Percentiles rank a stretch among this genome's conserved stretches.
These are phyloP conservation scores for Alternaria novae-zelandiae DNA, from an alignment of 2,329 filamentous ascomycete genomes.

Conservation along the genomic window DNA sequence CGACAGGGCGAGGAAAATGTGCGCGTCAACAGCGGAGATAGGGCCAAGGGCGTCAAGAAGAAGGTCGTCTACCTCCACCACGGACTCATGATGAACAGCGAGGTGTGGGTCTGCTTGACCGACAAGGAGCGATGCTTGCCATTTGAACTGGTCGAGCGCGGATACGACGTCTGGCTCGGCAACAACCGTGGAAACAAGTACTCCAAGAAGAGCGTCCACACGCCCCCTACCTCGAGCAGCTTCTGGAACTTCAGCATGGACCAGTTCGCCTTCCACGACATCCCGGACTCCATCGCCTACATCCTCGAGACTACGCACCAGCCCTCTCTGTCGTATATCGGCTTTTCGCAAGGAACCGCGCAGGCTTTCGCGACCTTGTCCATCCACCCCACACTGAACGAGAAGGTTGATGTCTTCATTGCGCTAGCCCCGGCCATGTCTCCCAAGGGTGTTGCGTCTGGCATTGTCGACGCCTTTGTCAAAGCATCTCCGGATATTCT, in stretches of 20 bases:
- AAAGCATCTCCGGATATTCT: slow-evolving; percentile 92
- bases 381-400: slow-evolving; percentile 89
- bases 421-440: slow-evolving; percentile 96
- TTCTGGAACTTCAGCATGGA: slow-evolving; percentile 99
- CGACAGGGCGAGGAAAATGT: slow-evolving; percentile 79
- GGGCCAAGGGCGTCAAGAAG: slow-evolving; percentile 67
- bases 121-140: slow-evolving; percentile 85
- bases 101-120: slow-evolving; percentile 95
- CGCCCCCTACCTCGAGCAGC: slow-evolving; percentile 72
- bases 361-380: slow-evolving; percentile 94
- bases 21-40: slow-evolving; percentile 74
- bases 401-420: slow-evolving; percentile 94
- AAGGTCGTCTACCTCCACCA: slow-evolving; percentile 94
- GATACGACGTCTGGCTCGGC: slow-evolving; percentile 97
- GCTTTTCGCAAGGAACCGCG: slow-evolving; percentile 95
- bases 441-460: slow-evolving; percentile 86
- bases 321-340: slow-evolving; percentile 88
- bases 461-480: slow-evolving; percentile 88
- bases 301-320: slow-evolving; percentile 84
- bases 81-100: slow-evolving; percentile 96
- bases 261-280: slow-evolving; percentile 97
- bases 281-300: slow-evolving; percentile 92
- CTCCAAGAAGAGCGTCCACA: slow-evolving; percentile 87
- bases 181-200: slow-evolving; percentile 99
- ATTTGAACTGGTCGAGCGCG: slow-evolving; percentile 85